Base-by-base conservation (phyloP, 169 alveolate species). In the Cryptosporidium meleagridis region DNA sequence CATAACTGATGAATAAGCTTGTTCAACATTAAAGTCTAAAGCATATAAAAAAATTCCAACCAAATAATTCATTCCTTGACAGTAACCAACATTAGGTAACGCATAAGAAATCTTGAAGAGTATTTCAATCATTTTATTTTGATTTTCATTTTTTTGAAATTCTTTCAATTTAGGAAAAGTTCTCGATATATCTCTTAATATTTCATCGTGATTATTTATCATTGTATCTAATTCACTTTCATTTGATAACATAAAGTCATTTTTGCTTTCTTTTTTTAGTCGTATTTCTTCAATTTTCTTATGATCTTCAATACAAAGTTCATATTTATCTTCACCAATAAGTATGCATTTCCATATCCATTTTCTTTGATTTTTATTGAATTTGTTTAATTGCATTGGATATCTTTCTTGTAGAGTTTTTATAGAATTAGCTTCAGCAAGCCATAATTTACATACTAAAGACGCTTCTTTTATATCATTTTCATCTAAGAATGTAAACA, bases 41-140 rank as follows among this genome's bases (percentile, higher is more conserved):
- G 75, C 89, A 61, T 62, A 65, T 18, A 80, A 48, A 10, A 80
- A 41, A 9, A 80, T 80, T 2, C 89, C 89, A 10, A 80, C 80
- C 6, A 80, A 37, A 48, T 80, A 80, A 39, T 80, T 80, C 89
- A 80, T 80, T 41, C 89, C 89, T 53, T 80, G 89, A 29, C 89
- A 80, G 69, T 80, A 80, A 7, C 89, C 89, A 33, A 80, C 89
- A 9, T 80, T 33, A 8, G 89, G 89, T 23, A 80, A 31, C 14
- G 89, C 61, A 62, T 37, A 62, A 4, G 89, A 59, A n/a, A 80
- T 80, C 70, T 48, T 80, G 26, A 59, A 80, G 26, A 80, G 75
- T 18, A 61, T 45, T 48, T 51, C 41, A 4, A 65, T 1, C 89
- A 80, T 80, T 33, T 59, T 80, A 26, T 44, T 26, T 29, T 80